These are phyloP conservation scores for Naganishia sp. DNA, from an alignment of 1,284 basidiomycete genomes.

Conservation along the genomic window DNA sequence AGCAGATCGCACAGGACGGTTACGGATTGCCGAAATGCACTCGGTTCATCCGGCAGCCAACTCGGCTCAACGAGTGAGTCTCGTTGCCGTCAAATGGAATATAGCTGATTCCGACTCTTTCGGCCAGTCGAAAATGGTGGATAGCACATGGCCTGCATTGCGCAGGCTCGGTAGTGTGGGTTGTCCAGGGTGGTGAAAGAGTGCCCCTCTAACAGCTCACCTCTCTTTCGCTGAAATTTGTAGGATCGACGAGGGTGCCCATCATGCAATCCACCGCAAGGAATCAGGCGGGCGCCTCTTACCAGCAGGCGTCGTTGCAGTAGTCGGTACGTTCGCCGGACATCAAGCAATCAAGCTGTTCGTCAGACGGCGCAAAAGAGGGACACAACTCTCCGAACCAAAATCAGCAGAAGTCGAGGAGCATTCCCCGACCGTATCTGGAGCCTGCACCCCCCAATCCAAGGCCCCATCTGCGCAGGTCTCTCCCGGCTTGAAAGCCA, in stretches of 20 bases:
- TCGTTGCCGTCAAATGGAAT: not conserved
- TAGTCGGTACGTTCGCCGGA: constrained; percentile 85
- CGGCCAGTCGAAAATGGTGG: constrained; percentile 78
- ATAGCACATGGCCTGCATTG: constrained; percentile 89
- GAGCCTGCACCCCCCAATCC: constrained; percentile 22
- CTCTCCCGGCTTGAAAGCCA: constrained; percentile 22
- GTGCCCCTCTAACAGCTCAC: not conserved
- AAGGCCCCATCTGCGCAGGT: constrained; percentile 32
- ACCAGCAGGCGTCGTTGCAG: constrained; percentile 82
- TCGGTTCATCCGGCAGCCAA: constrained; percentile 73
- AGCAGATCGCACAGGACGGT: constrained; percentile 37
- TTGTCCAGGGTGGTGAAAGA: not conserved
- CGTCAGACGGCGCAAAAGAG: constrained; percentile 57
- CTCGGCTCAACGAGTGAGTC: constrained; percentile 70
- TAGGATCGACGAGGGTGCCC: constrained; percentile 74
- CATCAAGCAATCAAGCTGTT: constrained; percentile 89
- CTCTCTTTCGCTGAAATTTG: not conserved
- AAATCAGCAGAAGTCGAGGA: constrained; percentile 1
- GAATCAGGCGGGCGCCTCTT: constrained; percentile 88
- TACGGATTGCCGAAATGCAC: constrained; percentile 66
- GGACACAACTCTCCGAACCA: not conserved
- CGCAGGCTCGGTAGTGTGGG: constrained; percentile 73
- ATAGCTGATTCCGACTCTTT: not conserved
- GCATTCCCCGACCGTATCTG: constrained; percentile 18
- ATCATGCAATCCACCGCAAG: constrained; percentile 75